Evolutionary conservation across 73 alveolate species (phyloP).

Genomic region (Symbiodinium natans): DNA sequence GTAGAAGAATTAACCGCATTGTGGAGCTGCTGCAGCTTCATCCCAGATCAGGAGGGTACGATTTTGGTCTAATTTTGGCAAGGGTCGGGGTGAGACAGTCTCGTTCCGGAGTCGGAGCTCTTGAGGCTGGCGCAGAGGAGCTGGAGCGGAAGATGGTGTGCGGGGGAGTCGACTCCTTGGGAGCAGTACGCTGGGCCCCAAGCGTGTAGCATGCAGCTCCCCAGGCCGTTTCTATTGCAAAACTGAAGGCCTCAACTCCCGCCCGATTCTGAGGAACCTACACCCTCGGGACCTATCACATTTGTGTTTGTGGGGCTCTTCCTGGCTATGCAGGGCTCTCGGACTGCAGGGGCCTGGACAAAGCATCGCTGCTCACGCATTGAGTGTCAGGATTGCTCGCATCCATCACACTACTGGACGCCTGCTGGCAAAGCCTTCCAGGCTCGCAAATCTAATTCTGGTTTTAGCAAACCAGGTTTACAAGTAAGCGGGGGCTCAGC

Average conservation of each 20-base stretch:
- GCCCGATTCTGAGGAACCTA: too few species aligned
- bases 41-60: too few species aligned
- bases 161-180: conserved; percentile 66
- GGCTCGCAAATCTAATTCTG: background rate
- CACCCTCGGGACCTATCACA: conserved; percentile 34
- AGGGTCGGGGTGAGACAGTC: too few species aligned
- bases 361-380: background rate
- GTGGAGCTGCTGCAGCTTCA: too few species aligned
- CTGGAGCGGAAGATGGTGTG: conserved; percentile 82
- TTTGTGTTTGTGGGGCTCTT: conserved; percentile 54
- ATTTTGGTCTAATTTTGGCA: too few species aligned
- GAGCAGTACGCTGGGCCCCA: conserved; percentile 37
- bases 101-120: too few species aligned
- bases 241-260: too few species aligned
- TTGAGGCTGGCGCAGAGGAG: conserved; percentile 77
- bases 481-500: too few species aligned
- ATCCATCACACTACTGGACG: conserved; percentile 65
- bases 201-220: background rate
- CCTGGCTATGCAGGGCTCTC: conserved; percentile 4
- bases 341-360: background rate
- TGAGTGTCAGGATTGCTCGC: conserved; percentile 36
- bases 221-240: too few species aligned
- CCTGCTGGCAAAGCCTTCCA: conserved; percentile 57
- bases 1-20: too few species aligned
- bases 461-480: too few species aligned